Base-by-base conservation (phyloP, 148 eudicot genomes). In the Spergularia bocconei region DNA sequence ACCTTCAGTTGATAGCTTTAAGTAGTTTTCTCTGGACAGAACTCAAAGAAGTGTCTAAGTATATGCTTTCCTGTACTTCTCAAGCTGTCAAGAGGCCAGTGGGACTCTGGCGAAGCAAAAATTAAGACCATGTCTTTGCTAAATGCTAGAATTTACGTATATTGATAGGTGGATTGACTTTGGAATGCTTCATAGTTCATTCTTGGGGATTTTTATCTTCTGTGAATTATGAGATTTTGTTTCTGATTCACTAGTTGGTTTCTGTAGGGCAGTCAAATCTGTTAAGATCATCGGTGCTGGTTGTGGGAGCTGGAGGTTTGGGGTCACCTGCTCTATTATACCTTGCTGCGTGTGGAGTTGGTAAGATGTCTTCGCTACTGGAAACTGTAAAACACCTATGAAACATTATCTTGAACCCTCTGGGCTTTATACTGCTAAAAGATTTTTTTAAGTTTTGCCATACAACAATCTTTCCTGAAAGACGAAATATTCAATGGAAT, bases 281-380 rank as follows among this genome's bases (percentile, higher is more conserved):
- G 69, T 75, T 91, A 79, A 92, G 89, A 67, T 84, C 97, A 16
- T 92, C 99, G 11, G 78, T 95, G 56, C 82, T 95, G 82, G 97
- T 92, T 73, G 91, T 95, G 69, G 99, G 99, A 75, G 99, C 99
- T 70, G 99, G 99, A 78, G 99, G 99, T 4, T 82, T 95, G 78
- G 99, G 99, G 8, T 87, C 99, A 29, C 99, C 99, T 71, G 97
- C 98, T 81, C 87, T 95, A 51, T 80, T 95, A 59, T 95, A 95
- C 75, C 92, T 95, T 73, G 96, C 99, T 33, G 97, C 99, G 16
- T 92, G 96, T 85, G 99, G 99, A 55, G 87, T 91, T 25, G 98
- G 99, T 95, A 82, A 80, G 85, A 67, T 76, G 10, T 44, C 56
- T 21, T 59, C 11, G 57, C 21, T 21, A 29, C 14, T 15, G 15